phyloP scores from a whole-genome alignment of 305 asterid species.

The Withania somnifera region DNA sequence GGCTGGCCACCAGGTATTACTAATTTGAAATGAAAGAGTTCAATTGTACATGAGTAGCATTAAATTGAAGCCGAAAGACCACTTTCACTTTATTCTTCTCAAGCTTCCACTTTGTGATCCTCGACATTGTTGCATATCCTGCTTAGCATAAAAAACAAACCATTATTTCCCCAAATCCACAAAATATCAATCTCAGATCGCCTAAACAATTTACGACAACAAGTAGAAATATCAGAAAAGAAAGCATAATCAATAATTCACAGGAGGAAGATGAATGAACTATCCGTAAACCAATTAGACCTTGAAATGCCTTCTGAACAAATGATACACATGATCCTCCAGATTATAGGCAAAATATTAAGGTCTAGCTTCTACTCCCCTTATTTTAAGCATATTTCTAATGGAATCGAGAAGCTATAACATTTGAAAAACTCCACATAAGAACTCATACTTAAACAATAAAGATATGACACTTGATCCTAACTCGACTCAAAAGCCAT shows the following conservation, averaged over 20 bases:
- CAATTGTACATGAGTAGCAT: constrained; percentile 81
- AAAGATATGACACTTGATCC: too few relatives aligned
- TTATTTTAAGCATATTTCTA: background rate
- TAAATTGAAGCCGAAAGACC: constrained; percentile 97
- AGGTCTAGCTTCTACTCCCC: background rate
- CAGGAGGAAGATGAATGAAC: background rate
- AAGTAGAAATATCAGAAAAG: background rate
- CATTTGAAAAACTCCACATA: background rate
- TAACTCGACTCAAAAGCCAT: too few relatives aligned
- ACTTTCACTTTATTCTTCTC: constrained; percentile 97
- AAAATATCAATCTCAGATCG: constrained; percentile 7
- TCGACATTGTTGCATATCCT: constrained; percentile 59
- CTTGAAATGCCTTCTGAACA: background rate
- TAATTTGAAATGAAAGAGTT: background rate
- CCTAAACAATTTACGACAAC: background rate
- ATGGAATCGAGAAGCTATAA: background rate
- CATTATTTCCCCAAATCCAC: background rate
- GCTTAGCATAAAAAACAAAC: constrained; percentile 30
- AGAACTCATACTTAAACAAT: too few relatives aligned
- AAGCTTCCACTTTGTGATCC: constrained; percentile 90
- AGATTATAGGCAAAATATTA: background rate
- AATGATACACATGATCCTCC: background rate
- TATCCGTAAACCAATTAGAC: background rate
- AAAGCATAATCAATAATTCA: background rate
- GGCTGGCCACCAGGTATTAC: background rate